These are phyloP conservation scores for Acanthamoeba lenticulata DNA, from an alignment of 208 protist species.

Conservation along the genomic window DNA sequence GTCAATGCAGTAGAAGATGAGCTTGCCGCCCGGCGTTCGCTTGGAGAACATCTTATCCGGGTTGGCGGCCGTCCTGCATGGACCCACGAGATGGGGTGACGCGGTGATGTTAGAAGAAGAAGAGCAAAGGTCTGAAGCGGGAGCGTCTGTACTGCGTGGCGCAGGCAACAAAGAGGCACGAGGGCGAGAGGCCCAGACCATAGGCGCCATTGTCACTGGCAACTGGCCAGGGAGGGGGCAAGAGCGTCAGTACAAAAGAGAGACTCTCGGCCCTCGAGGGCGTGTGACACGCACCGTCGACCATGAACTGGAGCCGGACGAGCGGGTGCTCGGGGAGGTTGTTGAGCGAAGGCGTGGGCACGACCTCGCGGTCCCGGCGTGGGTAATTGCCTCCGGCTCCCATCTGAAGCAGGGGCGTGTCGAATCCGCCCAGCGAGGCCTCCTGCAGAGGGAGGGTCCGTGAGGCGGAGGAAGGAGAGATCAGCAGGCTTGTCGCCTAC, in stretches of 20 bases:
- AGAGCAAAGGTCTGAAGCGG: not conserved
- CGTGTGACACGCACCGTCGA: not conserved
- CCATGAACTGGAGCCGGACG: not conserved
- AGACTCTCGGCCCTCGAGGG: not conserved
- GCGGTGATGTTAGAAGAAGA: too few species aligned
- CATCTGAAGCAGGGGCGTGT: not conserved
- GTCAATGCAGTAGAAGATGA: slow-evolving; percentile 37
- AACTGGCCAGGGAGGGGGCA: not conserved
- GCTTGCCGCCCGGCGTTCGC: slow-evolving; percentile 18
- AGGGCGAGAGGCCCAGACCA: not conserved
- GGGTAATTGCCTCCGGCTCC: not conserved
- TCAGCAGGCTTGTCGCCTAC: too few species aligned
- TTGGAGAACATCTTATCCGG: slow-evolving; percentile 60
- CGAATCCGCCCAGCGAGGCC: too few species aligned
- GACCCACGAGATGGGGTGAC: not conserved
- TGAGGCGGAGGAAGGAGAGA: not conserved
- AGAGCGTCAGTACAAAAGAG: too few species aligned
- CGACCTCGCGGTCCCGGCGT: not conserved
- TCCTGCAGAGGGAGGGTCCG: not conserved
- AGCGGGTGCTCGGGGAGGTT: slow-evolving; percentile 22
- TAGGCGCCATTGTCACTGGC: not conserved
- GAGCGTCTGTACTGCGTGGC: not conserved
- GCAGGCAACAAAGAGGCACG: slow-evolving; percentile 1
- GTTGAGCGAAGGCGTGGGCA: not conserved
- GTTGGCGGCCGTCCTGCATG: not conserved